Conservation (phyloP, 768 basidiomycete genomes). For the Calocybe cyanea region DNA sequence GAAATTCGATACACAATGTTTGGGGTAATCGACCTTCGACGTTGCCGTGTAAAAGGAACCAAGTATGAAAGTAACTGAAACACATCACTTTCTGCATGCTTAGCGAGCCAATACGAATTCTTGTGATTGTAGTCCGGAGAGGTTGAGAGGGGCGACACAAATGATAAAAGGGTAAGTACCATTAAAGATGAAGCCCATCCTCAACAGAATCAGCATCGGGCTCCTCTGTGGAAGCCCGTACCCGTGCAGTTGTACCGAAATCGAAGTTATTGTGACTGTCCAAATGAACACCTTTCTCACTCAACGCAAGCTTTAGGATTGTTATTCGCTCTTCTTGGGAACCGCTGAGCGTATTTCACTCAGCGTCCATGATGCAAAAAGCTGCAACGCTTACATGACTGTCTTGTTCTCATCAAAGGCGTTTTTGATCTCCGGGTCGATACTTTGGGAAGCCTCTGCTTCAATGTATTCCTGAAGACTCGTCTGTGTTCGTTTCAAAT, state of each 20-base stretch:
- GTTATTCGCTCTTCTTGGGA: conserved; percentile 76
- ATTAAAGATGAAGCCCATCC: conserved; percentile 21
- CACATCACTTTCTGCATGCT: too few species aligned
- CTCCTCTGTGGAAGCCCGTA: neutral
- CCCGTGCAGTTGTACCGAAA: conserved; percentile 3
- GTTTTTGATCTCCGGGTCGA: conserved; percentile 54
- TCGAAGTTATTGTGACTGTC: conserved; percentile 45
- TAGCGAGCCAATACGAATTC: too few species aligned
- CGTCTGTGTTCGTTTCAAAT: conserved; percentile 59
- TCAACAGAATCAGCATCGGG: conserved; percentile 7
- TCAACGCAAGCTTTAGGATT: conserved; percentile 63
- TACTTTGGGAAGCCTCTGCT: conserved; percentile 27
- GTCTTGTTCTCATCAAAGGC: conserved; percentile 69
- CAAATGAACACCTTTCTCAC: conserved; percentile 51
- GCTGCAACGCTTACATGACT: conserved; percentile 68
- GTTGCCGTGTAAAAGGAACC: too few species aligned
- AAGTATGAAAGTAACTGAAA: too few species aligned
- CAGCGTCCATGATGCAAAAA: too few species aligned
- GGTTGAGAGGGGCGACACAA: too few species aligned
- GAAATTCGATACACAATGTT: too few species aligned
- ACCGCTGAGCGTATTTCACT: conserved; percentile 39
- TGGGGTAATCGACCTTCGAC: too few species aligned
- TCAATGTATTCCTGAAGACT: conserved; percentile 46
- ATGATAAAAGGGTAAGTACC: conserved; percentile 3
- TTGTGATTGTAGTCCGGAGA: too few species aligned